Conservation (phyloP, 108 stramenopile genomes). For the Nitzschia sp. region DNA sequence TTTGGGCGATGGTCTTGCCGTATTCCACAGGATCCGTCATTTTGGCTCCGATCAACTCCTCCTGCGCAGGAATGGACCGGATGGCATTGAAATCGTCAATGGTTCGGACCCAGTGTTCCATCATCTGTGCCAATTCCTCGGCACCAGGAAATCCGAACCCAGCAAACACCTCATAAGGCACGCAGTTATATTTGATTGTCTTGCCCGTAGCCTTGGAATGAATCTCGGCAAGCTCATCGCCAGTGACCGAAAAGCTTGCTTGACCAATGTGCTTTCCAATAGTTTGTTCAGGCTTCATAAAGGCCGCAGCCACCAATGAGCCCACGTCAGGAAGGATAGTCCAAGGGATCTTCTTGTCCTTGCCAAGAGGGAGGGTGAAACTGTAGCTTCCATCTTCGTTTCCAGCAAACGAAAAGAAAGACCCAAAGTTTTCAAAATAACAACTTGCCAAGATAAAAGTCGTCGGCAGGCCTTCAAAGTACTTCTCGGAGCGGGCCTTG, state of each 20-base stretch:
- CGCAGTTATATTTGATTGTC: conserved; percentile 4
- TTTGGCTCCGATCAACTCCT: not conserved
- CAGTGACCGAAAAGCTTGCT: not conserved
- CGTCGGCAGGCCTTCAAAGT: not conserved
- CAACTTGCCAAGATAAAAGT: not conserved
- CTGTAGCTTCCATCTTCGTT: not conserved
- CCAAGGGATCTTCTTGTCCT: conserved; percentile 13
- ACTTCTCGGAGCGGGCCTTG: conserved; percentile 6
- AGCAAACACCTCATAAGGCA: not conserved
- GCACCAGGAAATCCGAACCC: conserved; percentile 18
- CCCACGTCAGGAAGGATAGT: not conserved
- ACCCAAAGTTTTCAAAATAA: conserved; percentile 4
- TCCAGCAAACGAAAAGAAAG: not conserved
- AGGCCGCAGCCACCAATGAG: not conserved
- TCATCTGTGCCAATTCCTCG: conserved; percentile 17
- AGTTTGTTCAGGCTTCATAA: not conserved
- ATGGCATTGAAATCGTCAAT: not conserved
- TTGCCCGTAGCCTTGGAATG: not conserved
- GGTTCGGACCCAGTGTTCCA: not conserved
- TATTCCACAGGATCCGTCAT: not conserved
- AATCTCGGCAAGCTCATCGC: conserved; percentile 8
- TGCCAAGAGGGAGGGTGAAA: conserved; percentile 11
- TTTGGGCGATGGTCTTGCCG: conserved; percentile 2
- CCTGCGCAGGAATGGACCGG: not conserved
- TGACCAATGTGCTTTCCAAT: not conserved